A percentile compares a stretch with the other conserved stretches of the same genome.
Conservation (phyloP, 768 basidiomycete species). For the Mycena vitilis region DNA sequence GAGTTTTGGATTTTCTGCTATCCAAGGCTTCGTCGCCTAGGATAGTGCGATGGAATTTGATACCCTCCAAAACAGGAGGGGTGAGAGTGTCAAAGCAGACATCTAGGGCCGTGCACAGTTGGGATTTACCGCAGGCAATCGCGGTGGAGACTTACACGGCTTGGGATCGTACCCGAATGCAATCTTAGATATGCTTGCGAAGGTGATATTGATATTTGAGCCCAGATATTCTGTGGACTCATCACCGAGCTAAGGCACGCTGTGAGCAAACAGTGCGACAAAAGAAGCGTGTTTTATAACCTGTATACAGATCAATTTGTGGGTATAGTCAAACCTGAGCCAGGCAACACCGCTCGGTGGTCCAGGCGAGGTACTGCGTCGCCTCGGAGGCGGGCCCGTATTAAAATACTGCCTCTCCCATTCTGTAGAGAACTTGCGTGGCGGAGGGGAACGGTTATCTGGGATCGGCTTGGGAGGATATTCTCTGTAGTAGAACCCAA, state of each 20-base stretch:
- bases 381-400: conserved; percentile 34
- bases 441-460: conserved; percentile 43
- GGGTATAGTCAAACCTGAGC: conserved; percentile 74
- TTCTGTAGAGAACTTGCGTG: conserved; percentile 76
- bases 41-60: conserved; percentile 65
- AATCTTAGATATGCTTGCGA: conserved; percentile 67
- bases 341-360: conserved; percentile 55
- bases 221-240: conserved; percentile 62
- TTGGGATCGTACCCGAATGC: conserved; percentile 72
- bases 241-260: conserved; percentile 67
- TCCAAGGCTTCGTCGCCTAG: conserved; percentile 55
- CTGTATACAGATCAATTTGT: conserved; percentile 72
- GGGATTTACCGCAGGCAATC: conserved; percentile 8
- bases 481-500: conserved; percentile 68
- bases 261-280: not conserved
- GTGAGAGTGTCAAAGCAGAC: conserved; percentile 75
- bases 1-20: conserved; percentile 61
- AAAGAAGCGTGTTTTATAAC: conserved; percentile 48
- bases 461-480: conserved; percentile 42
- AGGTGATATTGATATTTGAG: conserved; percentile 63
- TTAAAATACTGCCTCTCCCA: conserved; percentile 66
- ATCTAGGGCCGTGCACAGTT: conserved; percentile 50
- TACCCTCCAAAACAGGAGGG: conserved; percentile 72
- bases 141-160: conserved; percentile 62
- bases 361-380: conserved; percentile 28